Conservation (phyloP, 257 asterid species). For the Fraxinus anomala region DNA sequence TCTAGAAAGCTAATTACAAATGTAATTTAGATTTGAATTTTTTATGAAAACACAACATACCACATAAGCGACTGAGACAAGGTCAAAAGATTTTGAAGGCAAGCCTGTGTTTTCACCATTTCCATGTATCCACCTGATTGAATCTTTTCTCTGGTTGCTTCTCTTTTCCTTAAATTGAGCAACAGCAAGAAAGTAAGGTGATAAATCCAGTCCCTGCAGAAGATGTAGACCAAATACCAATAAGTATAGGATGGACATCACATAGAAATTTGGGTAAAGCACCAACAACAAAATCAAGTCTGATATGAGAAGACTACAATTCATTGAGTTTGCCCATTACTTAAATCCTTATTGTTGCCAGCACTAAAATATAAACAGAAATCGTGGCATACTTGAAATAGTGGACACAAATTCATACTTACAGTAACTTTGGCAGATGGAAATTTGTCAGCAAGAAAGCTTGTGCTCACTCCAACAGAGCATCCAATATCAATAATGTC, state of each 20-base stretch:
- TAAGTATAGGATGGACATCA: neutral
- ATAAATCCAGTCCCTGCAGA: conserved; percentile 84
- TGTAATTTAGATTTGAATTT: neutral
- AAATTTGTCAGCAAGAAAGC: conserved; percentile 66
- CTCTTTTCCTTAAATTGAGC: conserved; percentile 77
- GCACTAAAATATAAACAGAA: neutral
- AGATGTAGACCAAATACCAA: conserved; percentile 8
- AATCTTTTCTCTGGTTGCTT: conserved; percentile 41
- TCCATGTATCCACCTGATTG: conserved; percentile 73
- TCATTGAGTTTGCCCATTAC: neutral
- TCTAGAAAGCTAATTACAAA: neutral
- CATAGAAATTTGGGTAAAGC: neutral
- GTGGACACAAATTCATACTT: conserved; percentile 26
- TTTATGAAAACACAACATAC: conserved; percentile 39
- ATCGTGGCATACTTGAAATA: neutral
- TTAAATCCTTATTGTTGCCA: neutral
- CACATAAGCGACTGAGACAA: conserved; percentile 87
- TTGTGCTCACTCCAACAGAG: conserved; percentile 91
- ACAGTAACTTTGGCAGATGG: conserved; percentile 72
- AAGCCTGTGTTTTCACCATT: conserved; percentile 89
- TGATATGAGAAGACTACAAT: neutral
- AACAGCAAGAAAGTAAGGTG: conserved; percentile 91
- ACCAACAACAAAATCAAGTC: neutral
- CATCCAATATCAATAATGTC: conserved; percentile 90
- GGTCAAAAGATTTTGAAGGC: conserved; percentile 80